Base-by-base conservation (phyloP, 2,329 filamentous ascomycete species). In the Aureobasidium sp. region DNA sequence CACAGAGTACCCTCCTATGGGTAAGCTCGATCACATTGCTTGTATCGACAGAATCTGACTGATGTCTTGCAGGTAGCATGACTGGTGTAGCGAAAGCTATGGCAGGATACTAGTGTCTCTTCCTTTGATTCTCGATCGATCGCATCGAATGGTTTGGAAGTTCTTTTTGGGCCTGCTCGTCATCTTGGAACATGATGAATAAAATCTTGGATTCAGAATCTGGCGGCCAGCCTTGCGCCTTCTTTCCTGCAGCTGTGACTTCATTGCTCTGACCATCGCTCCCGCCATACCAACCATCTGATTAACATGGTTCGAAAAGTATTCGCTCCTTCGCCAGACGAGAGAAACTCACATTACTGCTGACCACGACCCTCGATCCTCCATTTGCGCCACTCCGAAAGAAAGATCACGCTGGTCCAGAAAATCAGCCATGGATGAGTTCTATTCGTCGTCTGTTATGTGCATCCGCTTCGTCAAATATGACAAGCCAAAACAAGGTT, bases 31-130 rank as follows among this genome's bases (percentile, higher is more conserved):
- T 42, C 16, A 8, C 42, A n/a, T 16, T 27, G 25, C 6, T 34
- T 39, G 5, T n/a, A 21, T 30, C 9, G 16, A 34, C 29, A 9
- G 37, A 59, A 37, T 32, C 51, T 48, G 37, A 21, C 47, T n/a
- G 36, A 62, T 50, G 57, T 59, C 27, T 51, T 61, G 58, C 66
- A 71, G 69, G 69, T 59, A 62, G 61, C 48, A 66, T 67, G 36
- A 64, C 69, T 39, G 69, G 70, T 3, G 66, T 70, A 63, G 51
- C 69, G 47, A 72, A 72, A 66, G 66, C 68, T 30, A 65, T 67
- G 37, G 68, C 69, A 61, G 69, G 68, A 8, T 67, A 67, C 47
- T 68, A 65, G 5, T 13, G 3, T 11, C 14, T 9, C 13, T 4
- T 21, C 25, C 34, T 9, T 16, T 30, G 11, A 14, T 2, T 16